phyloP scores from a whole-genome alignment of 108 stramenopile species.

The Nitzschia inconspicua region DNA sequence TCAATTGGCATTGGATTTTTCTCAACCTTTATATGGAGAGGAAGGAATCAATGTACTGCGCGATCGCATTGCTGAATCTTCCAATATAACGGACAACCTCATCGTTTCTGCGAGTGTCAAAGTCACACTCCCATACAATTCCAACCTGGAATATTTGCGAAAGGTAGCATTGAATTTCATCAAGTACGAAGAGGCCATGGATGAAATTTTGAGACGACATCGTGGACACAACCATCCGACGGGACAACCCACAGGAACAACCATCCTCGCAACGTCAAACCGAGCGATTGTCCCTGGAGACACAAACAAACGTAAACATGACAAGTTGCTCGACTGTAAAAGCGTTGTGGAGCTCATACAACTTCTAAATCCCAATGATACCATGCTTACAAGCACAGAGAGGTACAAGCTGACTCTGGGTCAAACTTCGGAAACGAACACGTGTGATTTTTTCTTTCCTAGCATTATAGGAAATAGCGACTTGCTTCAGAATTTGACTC shows the following conservation, averaged over 20 bases:
- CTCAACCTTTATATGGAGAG: too few species aligned
- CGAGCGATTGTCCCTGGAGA: not conserved
- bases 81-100: too few species aligned
- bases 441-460: too few species aligned
- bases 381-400: too few species aligned
- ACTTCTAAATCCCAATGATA: not conserved
- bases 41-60: too few species aligned
- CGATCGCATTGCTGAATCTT: too few species aligned
- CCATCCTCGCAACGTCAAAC: not conserved
- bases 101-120: too few species aligned
- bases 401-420: not conserved
- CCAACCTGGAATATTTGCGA: not conserved
- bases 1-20: too few species aligned
- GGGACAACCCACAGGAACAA: not conserved
- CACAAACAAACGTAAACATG: not conserved
- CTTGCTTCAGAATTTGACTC: too few species aligned
- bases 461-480: too few species aligned
- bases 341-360: not conserved
- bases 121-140: not conserved
- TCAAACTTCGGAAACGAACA: too few species aligned
- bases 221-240: not conserved
- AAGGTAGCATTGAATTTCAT: not conserved
- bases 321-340: not conserved
- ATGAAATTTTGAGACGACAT: not conserved
- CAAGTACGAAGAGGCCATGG: slow-evolving; percentile 3